Conservation (phyloP, 2,329 filamentous ascomycete genomes). For the Penicillium italicum region DNA sequence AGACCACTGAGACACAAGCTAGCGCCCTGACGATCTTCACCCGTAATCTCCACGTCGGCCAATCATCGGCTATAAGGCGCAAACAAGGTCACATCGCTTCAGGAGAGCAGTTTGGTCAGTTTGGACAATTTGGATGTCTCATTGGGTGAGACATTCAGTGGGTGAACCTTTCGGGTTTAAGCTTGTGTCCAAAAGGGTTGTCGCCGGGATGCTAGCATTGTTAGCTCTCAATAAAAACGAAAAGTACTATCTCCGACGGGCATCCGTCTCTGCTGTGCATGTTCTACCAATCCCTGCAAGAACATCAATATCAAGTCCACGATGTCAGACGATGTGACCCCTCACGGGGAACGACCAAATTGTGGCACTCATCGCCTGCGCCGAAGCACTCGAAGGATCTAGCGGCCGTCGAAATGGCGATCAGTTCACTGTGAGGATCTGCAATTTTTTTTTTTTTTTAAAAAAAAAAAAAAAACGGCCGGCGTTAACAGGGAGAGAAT, state of each 20-base stretch:
- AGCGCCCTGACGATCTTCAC: conserved; percentile 22
- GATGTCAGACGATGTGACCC: conserved; percentile 14
- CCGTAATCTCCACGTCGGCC: conserved; percentile 17
- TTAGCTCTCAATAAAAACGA: background rate
- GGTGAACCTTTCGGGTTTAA: conserved; percentile 5
- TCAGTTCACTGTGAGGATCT: conserved; percentile 7
- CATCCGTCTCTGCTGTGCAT: conserved; percentile 3
- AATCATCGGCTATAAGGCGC: conserved; percentile 11
- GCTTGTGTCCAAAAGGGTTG: background rate
- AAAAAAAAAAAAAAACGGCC: too few species aligned
- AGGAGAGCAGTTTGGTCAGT: too few species aligned
- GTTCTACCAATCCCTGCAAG: background rate
- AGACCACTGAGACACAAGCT: conserved; percentile 1
- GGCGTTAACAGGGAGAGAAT: background rate
- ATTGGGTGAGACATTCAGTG: conserved; percentile 11
- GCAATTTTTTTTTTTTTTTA: too few species aligned
- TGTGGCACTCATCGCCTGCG: conserved; percentile 3
- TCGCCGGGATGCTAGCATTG: background rate
- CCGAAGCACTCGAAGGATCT: conserved; percentile 1
- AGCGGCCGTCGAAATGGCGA: background rate
- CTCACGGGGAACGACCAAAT: conserved; percentile 4
- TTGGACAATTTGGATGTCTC: background rate
- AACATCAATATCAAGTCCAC: background rate
- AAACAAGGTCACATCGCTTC: conserved; percentile 21
- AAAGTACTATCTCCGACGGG: conserved; percentile 7